phyloP scores from a whole-genome alignment of 1,284 basidiomycete species.

The Apiotrichum akiyoshidainum region DNA sequence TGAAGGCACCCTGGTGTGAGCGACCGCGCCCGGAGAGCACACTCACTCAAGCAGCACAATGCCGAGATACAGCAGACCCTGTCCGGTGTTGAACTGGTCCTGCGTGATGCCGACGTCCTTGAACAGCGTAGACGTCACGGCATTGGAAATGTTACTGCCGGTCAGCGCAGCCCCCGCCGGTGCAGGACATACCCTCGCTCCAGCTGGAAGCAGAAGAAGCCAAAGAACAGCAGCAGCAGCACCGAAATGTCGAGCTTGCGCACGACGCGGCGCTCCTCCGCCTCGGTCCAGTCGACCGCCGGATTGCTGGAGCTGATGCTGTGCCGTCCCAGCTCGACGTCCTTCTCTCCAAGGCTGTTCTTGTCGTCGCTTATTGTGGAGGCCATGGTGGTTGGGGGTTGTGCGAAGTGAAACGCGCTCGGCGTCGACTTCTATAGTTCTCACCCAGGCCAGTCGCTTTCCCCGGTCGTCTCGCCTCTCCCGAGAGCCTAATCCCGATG shows the following conservation, averaged over 20 bases:
- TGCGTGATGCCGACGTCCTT: constrained; percentile 36
- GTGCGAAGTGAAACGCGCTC: too few species aligned
- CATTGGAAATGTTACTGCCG: constrained; percentile 10
- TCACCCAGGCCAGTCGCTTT: too few species aligned
- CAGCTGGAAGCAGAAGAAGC: constrained; percentile 42
- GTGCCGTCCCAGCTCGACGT: too few species aligned
- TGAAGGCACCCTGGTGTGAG: constrained; percentile 27
- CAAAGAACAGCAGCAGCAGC: constrained; percentile 33
- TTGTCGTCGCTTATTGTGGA: too few species aligned
- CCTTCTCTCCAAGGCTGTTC: too few species aligned
- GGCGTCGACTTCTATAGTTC: too few species aligned
- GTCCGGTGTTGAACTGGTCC: constrained; percentile 42
- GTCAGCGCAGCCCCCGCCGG: neutral
- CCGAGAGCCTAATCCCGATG: too few species aligned
- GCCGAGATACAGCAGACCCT: constrained; percentile 38
- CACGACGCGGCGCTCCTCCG: constrained; percentile 15
- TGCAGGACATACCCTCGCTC: constrained; percentile 29
- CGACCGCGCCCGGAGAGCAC: too few species aligned
- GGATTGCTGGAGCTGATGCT: too few species aligned
- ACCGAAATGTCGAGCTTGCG: constrained; percentile 34
- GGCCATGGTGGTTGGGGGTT: too few species aligned
- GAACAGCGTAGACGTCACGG: constrained; percentile 7
- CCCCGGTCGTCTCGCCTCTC: too few species aligned
- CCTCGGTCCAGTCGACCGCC: constrained; percentile 4
- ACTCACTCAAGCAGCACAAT: constrained; percentile 40